Percentiles rank a stretch among this genome's conserved stretches.
These are phyloP conservation scores for Maudiozyma serrabonitensis DNA, from an alignment of 805 yeast genomes.

Conservation along the genomic window DNA sequence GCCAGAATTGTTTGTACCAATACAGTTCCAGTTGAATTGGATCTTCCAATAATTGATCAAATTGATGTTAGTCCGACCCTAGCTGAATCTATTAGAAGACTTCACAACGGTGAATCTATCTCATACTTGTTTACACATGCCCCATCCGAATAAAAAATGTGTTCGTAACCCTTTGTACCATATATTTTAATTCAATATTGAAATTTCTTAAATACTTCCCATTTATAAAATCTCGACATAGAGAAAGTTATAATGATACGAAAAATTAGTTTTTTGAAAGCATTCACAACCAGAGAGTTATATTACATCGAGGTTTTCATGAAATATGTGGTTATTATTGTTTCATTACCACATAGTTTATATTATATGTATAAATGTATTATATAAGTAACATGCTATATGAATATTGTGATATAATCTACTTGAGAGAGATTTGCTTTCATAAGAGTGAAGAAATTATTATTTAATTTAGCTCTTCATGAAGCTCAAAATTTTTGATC, in stretches of 20 bases:
- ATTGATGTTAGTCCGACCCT: constrained; percentile 79
- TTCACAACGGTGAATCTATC: constrained; percentile 92
- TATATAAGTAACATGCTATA: no score
- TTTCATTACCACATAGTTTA: background rate
- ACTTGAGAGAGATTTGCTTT: no score
- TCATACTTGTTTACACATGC: constrained; percentile 55
- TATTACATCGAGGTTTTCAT: background rate
- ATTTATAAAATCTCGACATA: no score
- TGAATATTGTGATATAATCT: no score
- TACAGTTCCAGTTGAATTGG: constrained; percentile 74
- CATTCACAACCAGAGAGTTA: no score
- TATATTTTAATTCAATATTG: constrained; percentile 34
- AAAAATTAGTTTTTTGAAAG: no score
- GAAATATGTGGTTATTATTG: background rate
- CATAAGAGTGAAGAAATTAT: no score
- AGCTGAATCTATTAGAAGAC: constrained; percentile 89
- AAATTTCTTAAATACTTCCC: background rate
- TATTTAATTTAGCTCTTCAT: constrained; percentile 4
- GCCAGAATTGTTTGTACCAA: constrained; percentile 81
- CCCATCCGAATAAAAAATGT: constrained; percentile 9
- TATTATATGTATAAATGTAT: background rate
- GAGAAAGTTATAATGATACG: no score
- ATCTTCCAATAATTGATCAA: constrained; percentile 59
- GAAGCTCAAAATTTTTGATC: constrained; percentile 21
- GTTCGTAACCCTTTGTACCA: background rate